phyloP scores from a whole-genome alignment of 441 rosid species.

The Pelargonium citronellum region DNA sequence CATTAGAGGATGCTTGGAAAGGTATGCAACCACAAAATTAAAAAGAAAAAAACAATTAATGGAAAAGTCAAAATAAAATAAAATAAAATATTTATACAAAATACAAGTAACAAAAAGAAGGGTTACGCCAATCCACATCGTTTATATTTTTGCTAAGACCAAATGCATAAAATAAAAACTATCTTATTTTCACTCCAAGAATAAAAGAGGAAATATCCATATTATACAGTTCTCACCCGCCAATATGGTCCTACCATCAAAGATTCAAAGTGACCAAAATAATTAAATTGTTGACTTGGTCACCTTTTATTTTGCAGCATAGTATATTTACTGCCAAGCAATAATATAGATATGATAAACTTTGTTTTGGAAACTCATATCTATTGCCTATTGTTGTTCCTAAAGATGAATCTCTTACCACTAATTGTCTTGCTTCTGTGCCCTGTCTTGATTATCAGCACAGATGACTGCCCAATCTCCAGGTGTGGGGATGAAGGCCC shows the following conservation, averaged over 20 bases:
- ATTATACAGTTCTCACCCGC: not conserved
- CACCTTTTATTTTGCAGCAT: not conserved
- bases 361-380: not conserved
- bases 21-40: not conserved
- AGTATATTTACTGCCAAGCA: too few species aligned
- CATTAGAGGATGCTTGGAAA: not conserved
- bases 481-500: slow-evolving; percentile 1
- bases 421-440: not conserved
- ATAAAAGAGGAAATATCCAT: too few species aligned
- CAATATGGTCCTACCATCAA: not conserved
- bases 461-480: not conserved
- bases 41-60: too few species aligned
- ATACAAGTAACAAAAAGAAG: too few species aligned
- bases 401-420: not conserved
- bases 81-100: too few species aligned
- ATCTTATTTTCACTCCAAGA: too few species aligned
- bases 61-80: too few species aligned
- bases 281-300: not conserved
- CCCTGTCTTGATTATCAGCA: not conserved
- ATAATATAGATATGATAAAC: too few species aligned
- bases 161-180: too few species aligned
- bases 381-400: not conserved
- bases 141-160: too few species aligned
- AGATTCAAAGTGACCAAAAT: too few species aligned
- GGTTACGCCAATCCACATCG: too few species aligned